These are phyloP conservation scores for Hydrangea macrophylla DNA, from an alignment of 148 eudicot genomes.

Conservation along the genomic window DNA sequence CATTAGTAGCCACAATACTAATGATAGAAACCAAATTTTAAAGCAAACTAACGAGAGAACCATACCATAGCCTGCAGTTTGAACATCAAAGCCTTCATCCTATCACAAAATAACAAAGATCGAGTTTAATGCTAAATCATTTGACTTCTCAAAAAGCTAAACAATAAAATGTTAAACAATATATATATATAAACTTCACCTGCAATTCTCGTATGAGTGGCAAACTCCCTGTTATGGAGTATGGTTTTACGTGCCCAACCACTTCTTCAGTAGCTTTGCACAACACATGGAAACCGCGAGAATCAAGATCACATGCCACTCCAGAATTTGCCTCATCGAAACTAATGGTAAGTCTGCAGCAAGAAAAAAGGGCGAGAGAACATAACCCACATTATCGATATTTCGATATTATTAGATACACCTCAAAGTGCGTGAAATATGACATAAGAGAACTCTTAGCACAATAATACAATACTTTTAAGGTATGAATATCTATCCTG, in stretches of 20 bases:
- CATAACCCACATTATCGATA: background rate
- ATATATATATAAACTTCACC: constrained; percentile 27
- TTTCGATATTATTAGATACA: background rate
- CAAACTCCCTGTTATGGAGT: constrained; percentile 92
- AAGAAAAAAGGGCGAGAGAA: constrained; percentile 8
- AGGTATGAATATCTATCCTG: background rate
- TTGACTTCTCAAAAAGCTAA: background rate
- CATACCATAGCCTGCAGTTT: constrained; percentile 92
- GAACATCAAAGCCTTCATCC: constrained; percentile 99
- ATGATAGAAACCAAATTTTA: background rate
- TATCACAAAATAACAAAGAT: constrained; percentile 32
- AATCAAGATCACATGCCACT: constrained; percentile 88
- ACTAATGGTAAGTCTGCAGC: constrained; percentile 53
- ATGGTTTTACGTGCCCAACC: constrained; percentile 90
- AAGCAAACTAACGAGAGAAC: constrained; percentile 10
- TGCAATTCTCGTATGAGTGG: constrained; percentile 92
- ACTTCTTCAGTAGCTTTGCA: constrained; percentile 97
- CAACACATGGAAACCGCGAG: constrained; percentile 85
- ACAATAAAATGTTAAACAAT: background rate
- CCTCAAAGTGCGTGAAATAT: background rate
- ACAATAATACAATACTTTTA: background rate
- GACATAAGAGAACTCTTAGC: constrained; percentile 14
- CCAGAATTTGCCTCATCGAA: constrained; percentile 78
- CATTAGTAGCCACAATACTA: background rate
- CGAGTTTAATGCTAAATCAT: background rate